phyloP scores from a whole-genome alignment of 352 stramenopile genomes.

The Globisporangium recalcitrans region DNA sequence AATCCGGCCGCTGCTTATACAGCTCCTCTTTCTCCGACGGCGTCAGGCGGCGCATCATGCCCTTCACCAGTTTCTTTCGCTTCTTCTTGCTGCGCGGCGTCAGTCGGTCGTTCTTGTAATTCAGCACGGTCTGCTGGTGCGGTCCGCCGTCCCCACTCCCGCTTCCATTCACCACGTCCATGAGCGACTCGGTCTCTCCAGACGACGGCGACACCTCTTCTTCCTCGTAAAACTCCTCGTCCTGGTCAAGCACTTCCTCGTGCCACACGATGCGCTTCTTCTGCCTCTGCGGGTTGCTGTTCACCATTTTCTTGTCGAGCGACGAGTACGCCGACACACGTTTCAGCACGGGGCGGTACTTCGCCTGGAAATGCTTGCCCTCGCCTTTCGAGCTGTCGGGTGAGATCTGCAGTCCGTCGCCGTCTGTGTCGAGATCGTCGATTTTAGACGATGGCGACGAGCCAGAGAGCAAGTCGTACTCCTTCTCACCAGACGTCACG shows the following conservation, averaged over 20 bases:
- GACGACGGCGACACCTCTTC: constrained; percentile 18
- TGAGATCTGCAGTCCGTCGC: constrained; percentile 78
- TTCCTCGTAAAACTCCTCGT: constrained; percentile 77
- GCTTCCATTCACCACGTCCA: constrained; percentile 20
- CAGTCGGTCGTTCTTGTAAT: constrained; percentile 53
- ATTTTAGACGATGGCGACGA: constrained; percentile 42
- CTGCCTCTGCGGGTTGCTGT: constrained; percentile 22
- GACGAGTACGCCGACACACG: constrained; percentile 71
- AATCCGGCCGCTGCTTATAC: constrained; percentile 69
- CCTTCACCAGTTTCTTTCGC: constrained; percentile 69
- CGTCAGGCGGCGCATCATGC: constrained; percentile 77
- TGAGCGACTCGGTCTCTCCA: constrained; percentile 49
- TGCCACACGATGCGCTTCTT: constrained; percentile 68
- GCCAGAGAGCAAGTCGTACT: constrained; percentile 74
- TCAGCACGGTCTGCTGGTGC: constrained; percentile 37
- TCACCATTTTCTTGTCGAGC: constrained; percentile 34
- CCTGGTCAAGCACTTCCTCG: constrained; percentile 67
- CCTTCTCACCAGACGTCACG: constrained; percentile 42
- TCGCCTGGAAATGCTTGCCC: constrained; percentile 54
- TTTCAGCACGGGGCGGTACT: constrained; percentile 58
- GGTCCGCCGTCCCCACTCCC: constrained; percentile 20
- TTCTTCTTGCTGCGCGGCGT: constrained; percentile 75
- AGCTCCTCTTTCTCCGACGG: constrained; percentile 82
- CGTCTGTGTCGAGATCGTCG: constrained; percentile 74
- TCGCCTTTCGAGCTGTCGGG: constrained; percentile 53